Evolutionary conservation across 148 eudicot genomes (phyloP).

Genomic region (Spergularia bocconei): DNA sequence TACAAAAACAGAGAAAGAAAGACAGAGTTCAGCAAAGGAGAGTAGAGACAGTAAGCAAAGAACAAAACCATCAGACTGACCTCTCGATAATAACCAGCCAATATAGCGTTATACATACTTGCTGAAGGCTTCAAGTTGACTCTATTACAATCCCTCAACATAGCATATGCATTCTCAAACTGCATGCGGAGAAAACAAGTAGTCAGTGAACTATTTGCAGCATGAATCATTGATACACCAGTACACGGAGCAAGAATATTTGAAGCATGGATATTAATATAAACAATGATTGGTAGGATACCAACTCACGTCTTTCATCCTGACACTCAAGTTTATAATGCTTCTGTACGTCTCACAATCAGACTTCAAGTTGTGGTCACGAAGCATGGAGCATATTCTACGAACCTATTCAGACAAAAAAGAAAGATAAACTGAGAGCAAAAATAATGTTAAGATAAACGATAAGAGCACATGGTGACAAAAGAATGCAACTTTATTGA

Average conservation of each 20-base stretch:
- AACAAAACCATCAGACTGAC: conserved; percentile 31
- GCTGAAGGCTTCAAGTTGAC: conserved; percentile 47
- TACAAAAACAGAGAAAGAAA: neutral
- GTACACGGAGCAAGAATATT: conserved; percentile 5
- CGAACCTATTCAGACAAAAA: conserved; percentile 48
- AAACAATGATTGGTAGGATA: conserved; percentile 5
- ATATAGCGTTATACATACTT: conserved; percentile 68
- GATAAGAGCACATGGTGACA: neutral
- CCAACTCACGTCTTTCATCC: conserved; percentile 87
- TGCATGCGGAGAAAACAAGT: conserved; percentile 30
- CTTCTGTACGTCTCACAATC: conserved; percentile 67
- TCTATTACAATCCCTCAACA: conserved; percentile 52
- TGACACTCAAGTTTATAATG: conserved; percentile 60
- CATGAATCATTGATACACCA: neutral
- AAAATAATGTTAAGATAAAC: conserved; percentile 15
- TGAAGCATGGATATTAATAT: neutral
- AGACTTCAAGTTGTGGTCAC: conserved; percentile 41
- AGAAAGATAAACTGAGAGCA: conserved; percentile 10
- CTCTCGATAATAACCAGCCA: conserved; percentile 82
- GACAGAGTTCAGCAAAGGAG: neutral
- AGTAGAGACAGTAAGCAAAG: neutral
- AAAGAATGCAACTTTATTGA: neutral
- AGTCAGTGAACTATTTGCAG: neutral
- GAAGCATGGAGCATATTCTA: conserved; percentile 59
- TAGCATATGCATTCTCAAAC: conserved; percentile 70